Evolutionary conservation across 805 yeast species (phyloP).

Genomic region (Wickerhamiella cacticola): DNA sequence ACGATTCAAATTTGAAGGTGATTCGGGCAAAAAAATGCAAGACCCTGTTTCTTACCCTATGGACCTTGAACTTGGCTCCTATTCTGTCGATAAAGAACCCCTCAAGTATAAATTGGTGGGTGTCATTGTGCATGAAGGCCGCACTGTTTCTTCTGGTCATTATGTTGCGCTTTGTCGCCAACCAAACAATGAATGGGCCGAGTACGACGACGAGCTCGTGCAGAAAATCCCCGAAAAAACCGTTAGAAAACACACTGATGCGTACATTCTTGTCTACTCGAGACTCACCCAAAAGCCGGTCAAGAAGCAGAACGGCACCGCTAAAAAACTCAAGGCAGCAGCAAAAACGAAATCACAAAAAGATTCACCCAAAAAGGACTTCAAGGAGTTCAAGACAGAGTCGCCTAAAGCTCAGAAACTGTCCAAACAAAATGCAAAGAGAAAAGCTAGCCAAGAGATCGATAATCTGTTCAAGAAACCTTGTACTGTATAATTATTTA

Average conservation of each 20-base stretch:
- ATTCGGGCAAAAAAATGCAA: conserved; percentile 62
- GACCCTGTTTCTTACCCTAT: conserved; percentile 75
- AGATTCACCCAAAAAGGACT: background rate
- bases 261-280: conserved; percentile 79
- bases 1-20: conserved; percentile 64
- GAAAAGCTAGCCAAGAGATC: conserved; percentile 9
- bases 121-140: conserved; percentile 88
- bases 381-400: background rate
- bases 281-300: conserved; percentile 29
- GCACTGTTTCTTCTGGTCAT: conserved; percentile 87
- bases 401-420: background rate
- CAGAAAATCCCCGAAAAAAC: conserved; percentile 58
- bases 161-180: conserved; percentile 83
- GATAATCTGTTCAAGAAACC: conserved; percentile 22
- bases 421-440: conserved; percentile 1
- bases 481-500: conserved; percentile 70
- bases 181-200: conserved; percentile 86
- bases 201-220: conserved; percentile 87
- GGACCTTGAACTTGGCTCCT: conserved; percentile 58
- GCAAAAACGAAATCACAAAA: background rate
- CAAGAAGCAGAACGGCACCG: no score
- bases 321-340: background rate
- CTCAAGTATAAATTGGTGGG: conserved; percentile 59
- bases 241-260: conserved; percentile 73
- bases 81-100: conserved; percentile 31